Evolutionary conservation across 352 stramenopile species (phyloP).

Genomic region (Pilasporangium apinafurcum): DNA sequence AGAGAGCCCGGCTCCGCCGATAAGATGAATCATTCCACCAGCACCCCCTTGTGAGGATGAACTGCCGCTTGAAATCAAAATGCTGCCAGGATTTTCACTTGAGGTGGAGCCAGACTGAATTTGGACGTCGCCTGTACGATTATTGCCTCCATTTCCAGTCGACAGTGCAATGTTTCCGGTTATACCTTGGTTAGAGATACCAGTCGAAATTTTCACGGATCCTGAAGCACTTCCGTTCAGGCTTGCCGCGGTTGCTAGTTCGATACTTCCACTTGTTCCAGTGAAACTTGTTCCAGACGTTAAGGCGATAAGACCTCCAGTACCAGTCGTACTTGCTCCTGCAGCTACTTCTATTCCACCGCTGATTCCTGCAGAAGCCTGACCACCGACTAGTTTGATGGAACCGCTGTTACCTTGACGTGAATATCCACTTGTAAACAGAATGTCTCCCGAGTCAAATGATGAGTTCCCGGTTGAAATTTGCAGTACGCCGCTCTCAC

Average conservation of each 20-base stretch:
- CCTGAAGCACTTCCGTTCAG: constrained; percentile 14
- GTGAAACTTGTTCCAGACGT: constrained; percentile 3
- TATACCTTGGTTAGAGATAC: constrained; percentile 11
- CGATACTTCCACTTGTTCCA: constrained; percentile 18
- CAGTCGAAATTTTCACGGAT: constrained; percentile 18
- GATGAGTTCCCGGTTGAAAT: not conserved
- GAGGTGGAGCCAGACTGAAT: constrained; percentile 23
- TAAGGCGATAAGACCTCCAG: constrained; percentile 8
- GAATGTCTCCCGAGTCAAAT: constrained; percentile 1
- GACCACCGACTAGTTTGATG: constrained; percentile 42
- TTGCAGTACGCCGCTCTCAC: not conserved
- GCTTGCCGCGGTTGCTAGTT: constrained; percentile 12
- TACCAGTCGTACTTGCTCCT: constrained; percentile 19
- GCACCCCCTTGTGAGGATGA: constrained; percentile 16
- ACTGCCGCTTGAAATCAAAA: constrained; percentile 28
- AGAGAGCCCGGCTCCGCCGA: constrained; percentile 32
- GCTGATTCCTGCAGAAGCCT: constrained; percentile 25
- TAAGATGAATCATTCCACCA: constrained; percentile 26
- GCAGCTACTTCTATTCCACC: constrained; percentile 26
- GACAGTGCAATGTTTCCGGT: constrained; percentile 18
- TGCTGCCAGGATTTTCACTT: constrained; percentile 14
- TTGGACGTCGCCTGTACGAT: constrained; percentile 16
- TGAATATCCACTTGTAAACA: constrained; percentile 25
- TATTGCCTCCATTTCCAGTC: constrained; percentile 14
- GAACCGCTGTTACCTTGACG: constrained; percentile 24